Percentiles rank a stretch among this genome's conserved stretches.
Conservation (phyloP, 2,329 filamentous ascomycete species). For the Botrytis fabae region DNA sequence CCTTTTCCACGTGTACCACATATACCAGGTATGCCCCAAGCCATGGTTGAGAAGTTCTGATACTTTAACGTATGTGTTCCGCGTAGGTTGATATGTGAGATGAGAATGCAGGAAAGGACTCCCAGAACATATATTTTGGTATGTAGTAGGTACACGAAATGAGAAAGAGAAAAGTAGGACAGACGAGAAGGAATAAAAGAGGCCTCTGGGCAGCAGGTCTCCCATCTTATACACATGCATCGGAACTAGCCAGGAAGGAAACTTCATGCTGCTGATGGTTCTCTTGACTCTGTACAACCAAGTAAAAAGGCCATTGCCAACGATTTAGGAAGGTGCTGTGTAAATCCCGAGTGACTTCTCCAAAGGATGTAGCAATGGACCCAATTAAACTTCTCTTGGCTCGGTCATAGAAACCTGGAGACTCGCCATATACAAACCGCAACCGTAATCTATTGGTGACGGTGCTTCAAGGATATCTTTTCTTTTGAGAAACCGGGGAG, state of each 20-base stretch:
- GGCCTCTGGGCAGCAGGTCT: background rate
- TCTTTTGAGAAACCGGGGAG: background rate
- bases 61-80: too few species aligned
- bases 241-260: background rate
- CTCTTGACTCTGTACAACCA: background rate
- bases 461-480: background rate
- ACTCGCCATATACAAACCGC: background rate
- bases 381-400: background rate
- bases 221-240: background rate
- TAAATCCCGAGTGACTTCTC: conserved; percentile 4
- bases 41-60: conserved; percentile 20
- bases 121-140: background rate
- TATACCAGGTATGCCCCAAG: conserved; percentile 18
- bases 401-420: background rate
- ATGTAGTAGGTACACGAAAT: background rate
- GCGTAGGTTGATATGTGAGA: background rate
- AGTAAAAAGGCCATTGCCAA: background rate
- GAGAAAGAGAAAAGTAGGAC: background rate
- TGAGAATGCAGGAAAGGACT: background rate
- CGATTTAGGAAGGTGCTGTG: conserved; percentile 10
- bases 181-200: background rate
- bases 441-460: background rate
- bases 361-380: background rate
- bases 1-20: background rate
- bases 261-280: background rate